These are phyloP conservation scores for Fusarium pseudoanthophilum DNA, from an alignment of 2,329 filamentous ascomycete species.

Conservation along the genomic window DNA sequence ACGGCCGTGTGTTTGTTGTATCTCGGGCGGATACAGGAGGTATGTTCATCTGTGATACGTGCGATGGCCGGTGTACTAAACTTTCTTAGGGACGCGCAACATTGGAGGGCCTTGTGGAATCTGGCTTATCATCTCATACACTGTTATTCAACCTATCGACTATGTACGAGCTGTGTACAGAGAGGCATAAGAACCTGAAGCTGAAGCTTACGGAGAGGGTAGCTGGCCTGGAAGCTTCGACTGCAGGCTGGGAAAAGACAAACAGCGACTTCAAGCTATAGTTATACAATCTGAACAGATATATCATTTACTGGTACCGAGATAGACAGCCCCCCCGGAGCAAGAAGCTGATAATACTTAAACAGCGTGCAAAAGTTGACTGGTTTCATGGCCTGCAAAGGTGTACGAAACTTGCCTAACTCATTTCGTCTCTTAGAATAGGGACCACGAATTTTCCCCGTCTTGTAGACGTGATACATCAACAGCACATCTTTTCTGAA, in stretches of 20 bases:
- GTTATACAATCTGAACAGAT: background rate
- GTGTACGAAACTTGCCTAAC: background rate
- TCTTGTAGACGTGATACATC: background rate
- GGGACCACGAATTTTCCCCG: background rate
- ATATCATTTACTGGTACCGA: background rate
- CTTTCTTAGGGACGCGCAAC: constrained; percentile 67
- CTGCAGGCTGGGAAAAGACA: constrained; percentile 74
- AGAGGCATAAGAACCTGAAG: constrained; percentile 78
- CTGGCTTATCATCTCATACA: constrained; percentile 76
- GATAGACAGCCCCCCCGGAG: background rate
- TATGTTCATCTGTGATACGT: constrained; percentile 48
- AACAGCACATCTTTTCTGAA: background rate
- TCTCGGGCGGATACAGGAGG: constrained; percentile 78
- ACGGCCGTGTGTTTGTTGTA: constrained; percentile 87
- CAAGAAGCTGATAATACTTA: background rate
- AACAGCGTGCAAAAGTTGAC: background rate
- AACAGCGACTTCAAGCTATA: constrained; percentile 82
- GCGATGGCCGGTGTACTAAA: constrained; percentile 16
- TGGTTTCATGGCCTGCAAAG: background rate
- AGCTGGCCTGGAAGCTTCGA: constrained; percentile 65
- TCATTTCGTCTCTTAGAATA: background rate
- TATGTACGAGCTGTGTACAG: constrained; percentile 90
- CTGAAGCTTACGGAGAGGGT: constrained; percentile 75
- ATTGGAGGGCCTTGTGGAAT: constrained; percentile 73
- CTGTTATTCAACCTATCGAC: constrained; percentile 91